phyloP scores from a whole-genome alignment of 192 early-diverging fungal species.

The Gigaspora rosea region DNA sequence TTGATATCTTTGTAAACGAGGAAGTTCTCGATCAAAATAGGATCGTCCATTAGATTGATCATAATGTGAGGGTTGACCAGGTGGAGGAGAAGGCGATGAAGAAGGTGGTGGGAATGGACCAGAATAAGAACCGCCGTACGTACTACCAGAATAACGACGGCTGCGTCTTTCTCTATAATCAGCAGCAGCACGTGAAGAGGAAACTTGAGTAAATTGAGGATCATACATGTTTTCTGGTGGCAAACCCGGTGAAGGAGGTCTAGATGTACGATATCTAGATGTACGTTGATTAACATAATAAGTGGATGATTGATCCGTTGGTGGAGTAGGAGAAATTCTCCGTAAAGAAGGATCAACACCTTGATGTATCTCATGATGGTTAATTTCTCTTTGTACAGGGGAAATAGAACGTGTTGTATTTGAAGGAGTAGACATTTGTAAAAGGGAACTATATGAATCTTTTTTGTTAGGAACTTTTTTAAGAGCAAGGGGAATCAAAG shows the following conservation, averaged over 20 bases:
- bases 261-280: background rate
- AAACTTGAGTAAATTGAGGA: background rate
- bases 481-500: constrained; percentile 13
- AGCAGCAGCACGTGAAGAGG: background rate
- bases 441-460: background rate
- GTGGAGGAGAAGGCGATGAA: constrained; percentile 24
- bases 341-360: background rate
- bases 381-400: background rate
- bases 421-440: constrained; percentile 8
- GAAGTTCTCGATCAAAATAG: constrained; percentile 1
- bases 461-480: background rate
- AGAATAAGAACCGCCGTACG: constrained; percentile 17
- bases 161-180: constrained; percentile 2
- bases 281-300: constrained; percentile 1
- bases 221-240: constrained; percentile 1
- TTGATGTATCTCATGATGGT: background rate
- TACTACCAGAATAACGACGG: constrained; percentile 9
- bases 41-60: background rate
- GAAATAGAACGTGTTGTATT: constrained; percentile 13
- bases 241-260: constrained; percentile 6
- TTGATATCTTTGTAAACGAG: constrained; percentile 17
- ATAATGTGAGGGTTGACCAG: constrained; percentile 7
- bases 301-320: constrained; percentile 17
- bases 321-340: constrained; percentile 16
- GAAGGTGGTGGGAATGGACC: constrained; percentile 10